These are phyloP conservation scores for Hamigera avellanea DNA, from an alignment of 495 filamentous ascomycete genomes.

Conservation along the genomic window DNA sequence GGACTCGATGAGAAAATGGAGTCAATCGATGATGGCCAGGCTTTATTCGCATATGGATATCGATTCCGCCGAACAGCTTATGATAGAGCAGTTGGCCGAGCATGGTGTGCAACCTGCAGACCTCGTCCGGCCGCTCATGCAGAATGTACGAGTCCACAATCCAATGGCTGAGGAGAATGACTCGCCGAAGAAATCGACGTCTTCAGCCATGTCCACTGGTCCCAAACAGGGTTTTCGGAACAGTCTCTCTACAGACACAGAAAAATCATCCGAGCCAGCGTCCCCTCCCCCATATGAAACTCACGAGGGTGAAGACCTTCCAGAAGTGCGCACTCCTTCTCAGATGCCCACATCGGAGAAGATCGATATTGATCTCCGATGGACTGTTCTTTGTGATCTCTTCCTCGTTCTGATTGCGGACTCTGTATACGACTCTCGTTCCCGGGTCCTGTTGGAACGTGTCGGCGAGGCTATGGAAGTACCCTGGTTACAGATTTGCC, in stretches of 20 bases:
- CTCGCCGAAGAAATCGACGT: constrained; percentile 17
- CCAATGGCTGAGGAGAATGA: constrained; percentile 54
- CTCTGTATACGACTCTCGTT: constrained; percentile 84
- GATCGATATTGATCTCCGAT: constrained; percentile 92
- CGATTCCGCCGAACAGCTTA: constrained; percentile 76
- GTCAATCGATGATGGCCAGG: constrained; percentile 91
- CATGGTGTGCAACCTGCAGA: constrained; percentile 82
- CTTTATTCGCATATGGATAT: constrained; percentile 96
- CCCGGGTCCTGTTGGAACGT: constrained; percentile 71
- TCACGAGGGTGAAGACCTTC: constrained; percentile 57
- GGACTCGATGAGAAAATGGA: constrained; percentile 88
- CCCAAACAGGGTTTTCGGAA: constrained; percentile 14
- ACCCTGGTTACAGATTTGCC: constrained; percentile 84
- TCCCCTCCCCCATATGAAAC: constrained; percentile 64
- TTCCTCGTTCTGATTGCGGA: constrained; percentile 95
- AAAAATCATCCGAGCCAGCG: constrained; percentile 21
- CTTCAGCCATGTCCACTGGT: constrained; percentile 18
- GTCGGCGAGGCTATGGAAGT: constrained; percentile 72
- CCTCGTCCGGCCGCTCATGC: constrained; percentile 76
- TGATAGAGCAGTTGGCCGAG: constrained; percentile 93
- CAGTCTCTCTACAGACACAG: constrained; percentile 18
- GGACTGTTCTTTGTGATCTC: constrained; percentile 94
- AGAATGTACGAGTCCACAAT: constrained; percentile 87
- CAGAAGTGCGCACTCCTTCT: constrained; percentile 66
- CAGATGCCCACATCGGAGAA: constrained; percentile 69